Conservation (phyloP, 805 yeast genomes). For the Starmerella potacharoeniae region DNA sequence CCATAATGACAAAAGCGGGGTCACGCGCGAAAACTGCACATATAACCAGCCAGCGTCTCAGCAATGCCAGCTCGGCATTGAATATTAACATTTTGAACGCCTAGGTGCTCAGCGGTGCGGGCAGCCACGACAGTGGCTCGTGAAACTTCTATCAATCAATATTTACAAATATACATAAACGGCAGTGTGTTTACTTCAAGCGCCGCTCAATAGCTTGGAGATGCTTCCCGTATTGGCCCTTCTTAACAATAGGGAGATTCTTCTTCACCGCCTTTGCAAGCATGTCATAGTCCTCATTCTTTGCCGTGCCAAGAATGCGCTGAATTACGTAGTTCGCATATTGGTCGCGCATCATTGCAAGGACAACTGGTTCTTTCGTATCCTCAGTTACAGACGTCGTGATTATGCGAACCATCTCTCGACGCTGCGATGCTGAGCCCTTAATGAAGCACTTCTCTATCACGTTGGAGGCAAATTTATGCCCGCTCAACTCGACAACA, state of each 20-base stretch:
- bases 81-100: too few relatives aligned
- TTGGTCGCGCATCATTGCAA: conserved; percentile 94
- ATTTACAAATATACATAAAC: conserved; percentile 1
- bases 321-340: conserved; percentile 96
- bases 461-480: conserved; percentile 94
- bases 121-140: too few relatives aligned
- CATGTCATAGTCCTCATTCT: conserved; percentile 53
- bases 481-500: conserved; percentile 77
- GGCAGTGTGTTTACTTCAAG: conserved; percentile 2
- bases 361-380: conserved; percentile 39
- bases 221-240: conserved; percentile 66
- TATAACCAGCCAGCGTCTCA: too few relatives aligned
- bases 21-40: too few relatives aligned
- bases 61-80: too few relatives aligned
- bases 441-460: conserved; percentile 83
- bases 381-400: conserved; percentile 22
- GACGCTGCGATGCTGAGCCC: conserved; percentile 55
- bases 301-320: conserved; percentile 74
- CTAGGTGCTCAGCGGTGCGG: too few relatives aligned
- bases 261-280: conserved; percentile 68
- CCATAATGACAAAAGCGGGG: neutral
- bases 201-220: conserved; percentile 67
- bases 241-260: conserved; percentile 62
- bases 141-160: neutral
- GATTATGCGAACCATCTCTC: conserved; percentile 53